A percentile compares a stretch with the other conserved stretches of the same genome.
Evolutionary conservation across 176 grass and related monocot genomes (phyloP).

Genomic region (Juncus inflexus): DNA sequence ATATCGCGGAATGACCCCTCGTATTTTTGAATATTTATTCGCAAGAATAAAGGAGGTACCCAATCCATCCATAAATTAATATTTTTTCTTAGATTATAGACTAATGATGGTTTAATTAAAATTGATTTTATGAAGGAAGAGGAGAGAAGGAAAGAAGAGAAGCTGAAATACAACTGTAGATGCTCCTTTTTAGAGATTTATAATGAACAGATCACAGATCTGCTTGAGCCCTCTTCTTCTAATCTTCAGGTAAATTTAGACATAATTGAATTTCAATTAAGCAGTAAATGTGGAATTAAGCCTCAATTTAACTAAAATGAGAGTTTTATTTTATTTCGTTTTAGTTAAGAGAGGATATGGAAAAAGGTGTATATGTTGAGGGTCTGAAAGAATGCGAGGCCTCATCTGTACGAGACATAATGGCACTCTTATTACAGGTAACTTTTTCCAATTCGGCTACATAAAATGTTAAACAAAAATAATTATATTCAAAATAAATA

Average conservation of each 20-base stretch:
- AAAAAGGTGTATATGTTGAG: conserved; percentile 91
- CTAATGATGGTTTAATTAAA: not conserved
- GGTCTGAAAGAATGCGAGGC: conserved; percentile 71
- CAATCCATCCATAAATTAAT: not conserved
- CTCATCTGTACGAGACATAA: conserved; percentile 68
- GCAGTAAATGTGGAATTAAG: conserved; percentile 8
- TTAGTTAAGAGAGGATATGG: conserved; percentile 89
- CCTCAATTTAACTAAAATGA: conserved; percentile 4
- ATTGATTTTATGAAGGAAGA: conserved; percentile 63
- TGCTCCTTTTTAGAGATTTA: conserved; percentile 96
- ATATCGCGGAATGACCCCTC: conserved; percentile 77
- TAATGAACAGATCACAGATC: conserved; percentile 95
- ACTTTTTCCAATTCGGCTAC: conserved; percentile 12
- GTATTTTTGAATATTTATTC: conserved; percentile 83
- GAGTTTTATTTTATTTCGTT: not conserved
- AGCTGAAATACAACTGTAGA: conserved; percentile 73
- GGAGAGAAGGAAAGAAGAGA: conserved; percentile 48
- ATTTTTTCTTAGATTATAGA: conserved; percentile 16
- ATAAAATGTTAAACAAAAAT: conserved; percentile 6
- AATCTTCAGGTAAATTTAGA: conserved; percentile 64
- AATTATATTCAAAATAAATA: not conserved
- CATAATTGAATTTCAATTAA: conserved; percentile 12
- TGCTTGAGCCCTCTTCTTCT: conserved; percentile 73
- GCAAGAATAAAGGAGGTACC: conserved; percentile 69
- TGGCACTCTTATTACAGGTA: conserved; percentile 77